These are phyloP conservation scores for Cenchrus purpureus DNA, from an alignment of 176 grass and related monocot genomes.

Conservation along the genomic window DNA sequence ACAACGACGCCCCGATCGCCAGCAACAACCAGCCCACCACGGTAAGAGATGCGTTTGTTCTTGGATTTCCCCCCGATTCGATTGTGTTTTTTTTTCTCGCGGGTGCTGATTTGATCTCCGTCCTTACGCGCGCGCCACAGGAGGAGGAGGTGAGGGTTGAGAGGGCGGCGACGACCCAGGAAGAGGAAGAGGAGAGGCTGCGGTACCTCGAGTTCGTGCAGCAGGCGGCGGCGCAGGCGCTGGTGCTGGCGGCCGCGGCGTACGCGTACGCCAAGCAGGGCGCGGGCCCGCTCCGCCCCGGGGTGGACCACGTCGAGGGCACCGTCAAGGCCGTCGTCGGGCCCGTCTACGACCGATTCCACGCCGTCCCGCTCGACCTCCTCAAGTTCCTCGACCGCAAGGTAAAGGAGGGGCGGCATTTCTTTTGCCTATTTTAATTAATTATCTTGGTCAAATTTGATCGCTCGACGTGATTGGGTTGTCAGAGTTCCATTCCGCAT, in stretches of 20 bases:
- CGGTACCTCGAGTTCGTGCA: conserved; percentile 86
- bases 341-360: conserved; percentile 78
- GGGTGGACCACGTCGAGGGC: conserved; percentile 81
- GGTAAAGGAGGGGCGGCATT: conserved; percentile 29
- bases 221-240: conserved; percentile 64
- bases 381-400: conserved; percentile 91
- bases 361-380: conserved; percentile 64
- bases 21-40: conserved; percentile 22
- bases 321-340: conserved; percentile 84
- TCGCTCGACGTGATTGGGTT: neutral
- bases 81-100: neutral
- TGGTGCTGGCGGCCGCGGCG: conserved; percentile 58
- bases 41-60: neutral
- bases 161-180: conserved; percentile 17
- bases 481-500: neutral
- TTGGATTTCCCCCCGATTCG: neutral
- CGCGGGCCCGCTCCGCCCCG: conserved; percentile 77
- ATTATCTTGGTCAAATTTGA: neutral
- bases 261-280: conserved; percentile 80
- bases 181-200: conserved; percentile 64
- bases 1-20: conserved; percentile 31
- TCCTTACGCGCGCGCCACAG: too few relatives aligned
- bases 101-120: conserved; percentile 22
- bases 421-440: neutral
- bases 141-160: conserved; percentile 54